These are phyloP conservation scores for Neophaeococcomyces mojaviensis DNA, from an alignment of 2,329 filamentous ascomycete species.

Conservation along the genomic window DNA sequence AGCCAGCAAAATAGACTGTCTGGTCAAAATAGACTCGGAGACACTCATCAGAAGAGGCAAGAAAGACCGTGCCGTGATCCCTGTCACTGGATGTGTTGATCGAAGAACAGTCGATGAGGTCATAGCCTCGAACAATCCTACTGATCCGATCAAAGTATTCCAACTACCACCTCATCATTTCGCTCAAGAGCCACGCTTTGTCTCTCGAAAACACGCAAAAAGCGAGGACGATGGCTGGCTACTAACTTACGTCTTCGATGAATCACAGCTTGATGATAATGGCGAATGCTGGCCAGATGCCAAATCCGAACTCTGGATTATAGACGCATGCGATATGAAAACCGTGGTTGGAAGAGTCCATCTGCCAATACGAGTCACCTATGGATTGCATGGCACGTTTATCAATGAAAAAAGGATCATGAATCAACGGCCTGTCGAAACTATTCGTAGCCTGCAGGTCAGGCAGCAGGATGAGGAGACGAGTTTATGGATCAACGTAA, in stretches of 20 bases:
- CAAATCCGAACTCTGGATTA: conserved; percentile 59
- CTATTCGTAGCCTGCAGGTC: conserved; percentile 18
- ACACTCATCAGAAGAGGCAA: conserved; percentile 48
- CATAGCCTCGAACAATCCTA: conserved; percentile 34
- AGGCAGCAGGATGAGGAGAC: conserved; percentile 1
- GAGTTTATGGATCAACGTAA: conserved; percentile 8
- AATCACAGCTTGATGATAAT: conserved; percentile 50
- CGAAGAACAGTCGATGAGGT: conserved; percentile 48
- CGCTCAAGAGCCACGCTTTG: conserved; percentile 61
- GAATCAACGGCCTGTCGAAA: conserved; percentile 38
- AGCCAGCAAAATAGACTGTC: conserved; percentile 58
- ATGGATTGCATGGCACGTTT: conserved; percentile 60
- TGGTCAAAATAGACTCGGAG: conserved; percentile 54
- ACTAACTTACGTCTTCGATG: conserved; percentile 63
- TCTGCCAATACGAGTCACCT: conserved; percentile 61
- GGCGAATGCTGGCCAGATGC: conserved; percentile 41
- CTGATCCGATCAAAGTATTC: conserved; percentile 57
- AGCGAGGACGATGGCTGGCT: conserved; percentile 61
- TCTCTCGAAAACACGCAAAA: conserved; percentile 38
- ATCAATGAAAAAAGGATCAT: conserved; percentile 48
- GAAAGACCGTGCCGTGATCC: conserved; percentile 34
- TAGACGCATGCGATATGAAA: conserved; percentile 57
- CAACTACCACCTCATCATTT: conserved; percentile 53
- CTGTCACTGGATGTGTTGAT: conserved; percentile 57
- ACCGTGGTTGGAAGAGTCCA: conserved; percentile 51